Percentiles rank a stretch among this genome's conserved stretches.
Evolutionary conservation across 805 yeast species (phyloP).

Genomic region (Lipomyces spencermartinsiae): DNA sequence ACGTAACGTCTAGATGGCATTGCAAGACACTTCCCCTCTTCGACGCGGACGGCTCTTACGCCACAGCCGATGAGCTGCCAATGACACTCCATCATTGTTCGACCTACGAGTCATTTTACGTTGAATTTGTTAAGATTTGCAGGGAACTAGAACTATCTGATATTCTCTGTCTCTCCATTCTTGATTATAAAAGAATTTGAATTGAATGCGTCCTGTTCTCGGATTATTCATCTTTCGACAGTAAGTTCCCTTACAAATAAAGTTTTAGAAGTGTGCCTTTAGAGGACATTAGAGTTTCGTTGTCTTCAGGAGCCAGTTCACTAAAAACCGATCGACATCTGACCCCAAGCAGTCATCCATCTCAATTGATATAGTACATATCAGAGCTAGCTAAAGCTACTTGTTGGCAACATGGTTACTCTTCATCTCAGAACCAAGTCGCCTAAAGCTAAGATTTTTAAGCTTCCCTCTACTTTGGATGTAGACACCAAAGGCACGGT

Average conservation of each 20-base stretch:
- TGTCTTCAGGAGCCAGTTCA: no score
- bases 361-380: neutral
- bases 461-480: conserved; percentile 44
- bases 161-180: neutral
- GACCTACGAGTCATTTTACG: no score
- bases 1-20: no score
- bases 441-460: conserved; percentile 40
- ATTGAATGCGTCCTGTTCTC: neutral
- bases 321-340: no score
- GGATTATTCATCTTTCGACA: neutral
- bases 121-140: neutral
- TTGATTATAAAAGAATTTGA: neutral
- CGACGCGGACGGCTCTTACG: neutral
- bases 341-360: neutral
- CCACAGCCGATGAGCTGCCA: neutral
- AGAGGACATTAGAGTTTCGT: neutral
- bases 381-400: neutral
- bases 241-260: neutral
- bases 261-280: no score
- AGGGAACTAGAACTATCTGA: neutral
- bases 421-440: conserved; percentile 36
- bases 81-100: neutral
- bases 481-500: conserved; percentile 50
- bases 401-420: conserved; percentile 27
- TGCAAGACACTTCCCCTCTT: neutral